Evolutionary conservation across 257 asterid species (phyloP).

Genomic region (Solanum etuberosum): DNA sequence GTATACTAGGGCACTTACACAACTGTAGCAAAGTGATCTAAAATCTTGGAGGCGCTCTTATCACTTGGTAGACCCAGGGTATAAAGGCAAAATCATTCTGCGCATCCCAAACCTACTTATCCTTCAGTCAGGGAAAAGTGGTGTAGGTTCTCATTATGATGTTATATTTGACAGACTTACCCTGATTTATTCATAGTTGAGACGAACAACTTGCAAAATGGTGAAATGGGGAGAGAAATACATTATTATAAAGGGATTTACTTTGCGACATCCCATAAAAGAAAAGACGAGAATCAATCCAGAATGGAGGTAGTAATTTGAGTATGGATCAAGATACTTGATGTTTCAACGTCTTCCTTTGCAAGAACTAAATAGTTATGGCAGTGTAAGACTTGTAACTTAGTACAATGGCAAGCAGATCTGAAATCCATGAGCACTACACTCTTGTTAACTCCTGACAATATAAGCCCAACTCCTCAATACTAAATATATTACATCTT

Average conservation of each 20-base stretch:
- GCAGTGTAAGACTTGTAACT: background rate
- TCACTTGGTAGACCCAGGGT: background rate
- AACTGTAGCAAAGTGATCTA: background rate
- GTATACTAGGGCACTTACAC: background rate
- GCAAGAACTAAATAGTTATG: background rate
- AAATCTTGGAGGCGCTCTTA: background rate
- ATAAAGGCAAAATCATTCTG: background rate
- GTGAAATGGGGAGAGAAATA: background rate
- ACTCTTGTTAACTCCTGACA: background rate
- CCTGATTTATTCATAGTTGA: background rate
- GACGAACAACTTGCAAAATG: background rate
- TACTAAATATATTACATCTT: background rate
- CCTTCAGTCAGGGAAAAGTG: background rate
- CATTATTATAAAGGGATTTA: background rate
- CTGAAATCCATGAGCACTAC: background rate
- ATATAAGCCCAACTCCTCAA: background rate
- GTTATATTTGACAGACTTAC: background rate
- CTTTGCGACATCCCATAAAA: background rate
- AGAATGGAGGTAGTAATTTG: background rate
- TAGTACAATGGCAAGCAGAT: background rate
- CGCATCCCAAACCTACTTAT: background rate
- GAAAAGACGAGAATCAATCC: background rate
- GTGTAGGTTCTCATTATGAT: background rate
- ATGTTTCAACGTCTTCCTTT: background rate
- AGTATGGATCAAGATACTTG: background rate